Evolutionary conservation across 1,284 basidiomycete genomes (phyloP).

Genomic region (Naganishia liquefaciens): DNA sequence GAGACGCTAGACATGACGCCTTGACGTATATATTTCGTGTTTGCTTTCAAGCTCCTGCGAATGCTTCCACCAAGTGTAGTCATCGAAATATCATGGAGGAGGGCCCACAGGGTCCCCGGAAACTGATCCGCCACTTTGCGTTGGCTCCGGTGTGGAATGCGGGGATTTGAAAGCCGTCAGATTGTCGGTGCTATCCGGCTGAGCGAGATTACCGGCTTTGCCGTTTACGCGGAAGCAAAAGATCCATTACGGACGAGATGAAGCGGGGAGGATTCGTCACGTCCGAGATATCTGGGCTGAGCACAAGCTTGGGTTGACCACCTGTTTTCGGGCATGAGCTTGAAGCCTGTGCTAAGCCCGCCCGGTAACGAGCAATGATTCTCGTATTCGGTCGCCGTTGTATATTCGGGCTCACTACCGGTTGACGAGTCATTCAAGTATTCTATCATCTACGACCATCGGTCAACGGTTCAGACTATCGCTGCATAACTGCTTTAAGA

Average conservation of each 20-base stretch:
- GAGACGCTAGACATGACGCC: too few species aligned
- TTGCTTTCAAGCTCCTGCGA: too few species aligned
- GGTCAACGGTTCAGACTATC: too few species aligned
- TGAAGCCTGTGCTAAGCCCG: neutral
- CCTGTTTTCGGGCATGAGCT: neutral
- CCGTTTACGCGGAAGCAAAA: neutral
- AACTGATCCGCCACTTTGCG: too few species aligned
- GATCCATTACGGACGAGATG: neutral
- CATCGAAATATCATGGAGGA: too few species aligned
- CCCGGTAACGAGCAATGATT: neutral
- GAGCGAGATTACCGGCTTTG: conserved; percentile 1
- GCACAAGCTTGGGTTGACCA: neutral
- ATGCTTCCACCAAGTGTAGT: too few species aligned
- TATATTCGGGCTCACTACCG: neutral
- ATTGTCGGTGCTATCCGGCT: conserved; percentile 4
- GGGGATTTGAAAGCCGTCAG: neutral
- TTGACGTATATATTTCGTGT: too few species aligned
- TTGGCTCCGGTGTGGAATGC: neutral
- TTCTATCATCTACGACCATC: neutral
- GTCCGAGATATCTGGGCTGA: neutral
- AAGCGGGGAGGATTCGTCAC: conserved; percentile 8
- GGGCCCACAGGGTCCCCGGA: too few species aligned
- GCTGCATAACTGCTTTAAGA: too few species aligned
- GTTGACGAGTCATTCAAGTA: conserved; percentile 5
- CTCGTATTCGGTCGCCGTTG: neutral